Base-by-base conservation (phyloP, 2,329 filamentous ascomycete species). In the Colletotrichum plurivorum region DNA sequence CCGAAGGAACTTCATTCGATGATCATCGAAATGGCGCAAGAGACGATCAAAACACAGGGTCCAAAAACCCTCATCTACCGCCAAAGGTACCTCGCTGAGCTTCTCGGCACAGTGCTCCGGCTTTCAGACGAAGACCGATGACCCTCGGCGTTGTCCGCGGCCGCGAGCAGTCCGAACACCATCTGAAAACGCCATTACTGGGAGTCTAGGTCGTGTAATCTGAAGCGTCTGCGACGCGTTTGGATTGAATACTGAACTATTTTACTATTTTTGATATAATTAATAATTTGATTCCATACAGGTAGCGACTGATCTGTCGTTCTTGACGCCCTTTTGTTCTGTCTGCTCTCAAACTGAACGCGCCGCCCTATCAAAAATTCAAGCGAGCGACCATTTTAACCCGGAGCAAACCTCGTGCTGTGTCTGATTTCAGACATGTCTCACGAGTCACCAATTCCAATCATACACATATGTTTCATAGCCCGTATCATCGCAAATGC, bases 61-160 rank as follows among this genome's bases (percentile, higher is more conserved):
- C 16, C 56, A 12, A 18, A 10, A 7, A 25, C 48, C 27, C 48
- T 59, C 10, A 22, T 39, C 10, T 49, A 59, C 9, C 56, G 56
- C 3, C 56, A 59, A n/a, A 43, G 56, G 15, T 59, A 49, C 25
- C 45, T 59, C 10, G 43, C 56, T 2, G 56, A 59, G 7, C n/a
- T 59, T 9, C 1, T 59, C 12, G 56, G 56, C 12, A 59, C 22
- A 2, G 48, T 20, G 5, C 25, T 59, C 16, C 56, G 45, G 9
- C n/a, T 49, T 10, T 59, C 45, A 9, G 31, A 16, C 4, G 20
- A 57, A 6, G 13, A 43, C 41, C 6, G 41, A 43, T 43, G 13
- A 43, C 2, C 41, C 10, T 43, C 41, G 31, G 4, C 22, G 22
- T 25, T 25, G 22, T 9, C 31, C 31, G 8, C 31, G 31, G 10